These are phyloP conservation scores for Paecilomyces niveus DNA, from an alignment of 2,329 filamentous ascomycete genomes.

Conservation along the genomic window DNA sequence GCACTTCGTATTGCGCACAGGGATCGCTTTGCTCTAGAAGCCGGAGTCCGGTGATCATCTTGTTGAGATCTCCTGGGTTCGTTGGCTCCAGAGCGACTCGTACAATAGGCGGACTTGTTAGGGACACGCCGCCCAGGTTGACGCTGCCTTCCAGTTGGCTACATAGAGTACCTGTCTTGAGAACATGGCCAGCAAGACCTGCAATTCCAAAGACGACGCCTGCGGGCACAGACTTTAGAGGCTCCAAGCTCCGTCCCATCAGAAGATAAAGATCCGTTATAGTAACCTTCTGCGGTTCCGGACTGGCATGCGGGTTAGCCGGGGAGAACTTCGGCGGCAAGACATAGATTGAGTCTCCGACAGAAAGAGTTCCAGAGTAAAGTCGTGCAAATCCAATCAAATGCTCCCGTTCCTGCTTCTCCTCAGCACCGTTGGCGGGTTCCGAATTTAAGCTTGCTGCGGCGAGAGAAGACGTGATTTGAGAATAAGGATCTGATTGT, in stretches of 20 bases:
- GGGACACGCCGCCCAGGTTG: slow-evolving; percentile 79
- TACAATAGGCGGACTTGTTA: slow-evolving; percentile 83
- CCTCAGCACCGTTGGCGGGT: slow-evolving; percentile 42
- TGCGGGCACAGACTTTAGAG: slow-evolving; percentile 75
- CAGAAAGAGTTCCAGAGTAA: slow-evolving; percentile 81
- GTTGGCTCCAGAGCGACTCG: slow-evolving; percentile 90
- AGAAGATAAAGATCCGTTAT: slow-evolving; percentile 87
- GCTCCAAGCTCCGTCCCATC: slow-evolving; percentile 86
- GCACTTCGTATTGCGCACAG: slow-evolving; percentile 90
- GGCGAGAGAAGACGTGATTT: slow-evolving; percentile 55
- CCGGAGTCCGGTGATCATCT: slow-evolving; percentile 84
- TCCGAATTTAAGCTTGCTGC: slow-evolving; percentile 53
- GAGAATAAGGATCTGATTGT: slow-evolving; percentile 44
- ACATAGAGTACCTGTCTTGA: slow-evolving; percentile 92
- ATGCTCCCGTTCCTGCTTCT: slow-evolving; percentile 69
- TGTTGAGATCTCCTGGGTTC: slow-evolving; percentile 83
- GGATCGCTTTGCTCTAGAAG: slow-evolving; percentile 91
- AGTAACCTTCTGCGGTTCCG: slow-evolving; percentile 72
- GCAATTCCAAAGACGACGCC: slow-evolving; percentile 94
- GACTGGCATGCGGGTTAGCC: slow-evolving; percentile 61
- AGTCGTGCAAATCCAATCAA: slow-evolving; percentile 91
- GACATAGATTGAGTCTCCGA: slow-evolving; percentile 87
- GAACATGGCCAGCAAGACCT: slow-evolving; percentile 83
- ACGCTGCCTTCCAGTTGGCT: slow-evolving; percentile 78
- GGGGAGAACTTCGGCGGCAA: slow-evolving; percentile 90